These are phyloP conservation scores for Elaeagnus macrophylla DNA, from an alignment of 306 rosid genomes.

Conservation along the genomic window DNA sequence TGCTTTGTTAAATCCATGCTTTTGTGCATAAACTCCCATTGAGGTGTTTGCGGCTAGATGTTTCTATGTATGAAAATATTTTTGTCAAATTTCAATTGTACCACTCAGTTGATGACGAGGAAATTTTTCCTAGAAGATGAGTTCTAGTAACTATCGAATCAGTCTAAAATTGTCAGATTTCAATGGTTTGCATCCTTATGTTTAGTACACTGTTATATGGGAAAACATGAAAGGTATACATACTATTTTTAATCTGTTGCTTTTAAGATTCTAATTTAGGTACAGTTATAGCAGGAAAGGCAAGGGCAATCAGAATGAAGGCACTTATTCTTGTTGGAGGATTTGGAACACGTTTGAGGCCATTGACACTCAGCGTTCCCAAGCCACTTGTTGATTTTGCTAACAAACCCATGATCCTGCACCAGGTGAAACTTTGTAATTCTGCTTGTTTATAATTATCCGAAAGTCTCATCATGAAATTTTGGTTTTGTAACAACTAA, in stretches of 20 bases:
- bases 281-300: constrained; percentile 31
- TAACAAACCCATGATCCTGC: constrained; percentile 98
- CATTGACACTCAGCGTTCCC: constrained; percentile 94
- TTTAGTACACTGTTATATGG: constrained; percentile 11
- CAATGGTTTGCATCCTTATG: constrained; percentile 14
- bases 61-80: background rate
- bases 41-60: too few relatives aligned
- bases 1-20: too few relatives aligned
- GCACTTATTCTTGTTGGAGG: constrained; percentile 98
- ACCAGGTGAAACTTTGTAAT: constrained; percentile 54
- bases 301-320: constrained; percentile 59
- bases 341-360: constrained; percentile 98
- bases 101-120: constrained; percentile 18
- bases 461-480: background rate
- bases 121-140: constrained; percentile 10
- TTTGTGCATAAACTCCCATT: too few relatives aligned
- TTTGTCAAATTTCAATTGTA: constrained; percentile 10
- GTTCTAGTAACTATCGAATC: constrained; percentile 6
- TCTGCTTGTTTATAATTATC: background rate
- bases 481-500: too few relatives aligned
- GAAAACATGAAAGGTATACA: background rate
- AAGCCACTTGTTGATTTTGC: constrained; percentile 99
- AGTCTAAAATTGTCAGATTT: constrained; percentile 12
- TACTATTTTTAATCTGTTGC: constrained; percentile 14
- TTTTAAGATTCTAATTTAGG: constrained; percentile 5